Base-by-base conservation (phyloP, 805 yeast genomes). In the Hanseniaspora singularis region DNA sequence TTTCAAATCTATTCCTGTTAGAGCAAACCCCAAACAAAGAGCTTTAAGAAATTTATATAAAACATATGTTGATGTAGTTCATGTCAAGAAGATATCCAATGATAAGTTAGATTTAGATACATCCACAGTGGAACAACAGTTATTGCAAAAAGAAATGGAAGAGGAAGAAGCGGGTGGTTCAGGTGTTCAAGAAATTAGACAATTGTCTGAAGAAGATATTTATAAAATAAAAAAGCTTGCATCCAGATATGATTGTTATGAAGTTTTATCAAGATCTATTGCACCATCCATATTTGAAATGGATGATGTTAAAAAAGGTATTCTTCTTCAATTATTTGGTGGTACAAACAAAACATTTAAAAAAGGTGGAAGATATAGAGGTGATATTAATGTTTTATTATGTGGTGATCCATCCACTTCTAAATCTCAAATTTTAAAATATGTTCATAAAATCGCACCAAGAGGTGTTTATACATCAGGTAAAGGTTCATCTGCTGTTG, bases 321-420 rank as follows among this genome's bases (percentile, higher is more conserved):
- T 92, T 33, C 62, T 92, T 49, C 70, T 92, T 47, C 98, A 92
- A 64, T 67, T 92, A 46, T 92, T 92, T 63, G 97, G 98, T 16
- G 99, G 99, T 49, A 76, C 96, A 14, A 86, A 89, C 57, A 92
- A 92, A 63, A 74, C 76, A 1, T 86, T 89, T 63, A 67, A 70
- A 32, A 88, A 87, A 61, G 95, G 96, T 56, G 97, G 97, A 2
- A 72, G 86, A 52, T 89, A 88, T 62, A 76, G 99, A 69, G 99
- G 99, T 40, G 99, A 92, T 60, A 79, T 92, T 51, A 92, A 92
- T 58, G 72, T 92, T 40, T 66, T 92, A 48, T 69, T 92, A 36
- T 89, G 97, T 67, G 99, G 99, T 55, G 99, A 92, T 61, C 99
- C 99, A 1, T 89, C 97, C 9, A 92, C 99, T 1, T 79, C 96